Evolutionary conservation across 257 asterid genomes (phyloP).

Genomic region (Thymus mandschuricus): DNA sequence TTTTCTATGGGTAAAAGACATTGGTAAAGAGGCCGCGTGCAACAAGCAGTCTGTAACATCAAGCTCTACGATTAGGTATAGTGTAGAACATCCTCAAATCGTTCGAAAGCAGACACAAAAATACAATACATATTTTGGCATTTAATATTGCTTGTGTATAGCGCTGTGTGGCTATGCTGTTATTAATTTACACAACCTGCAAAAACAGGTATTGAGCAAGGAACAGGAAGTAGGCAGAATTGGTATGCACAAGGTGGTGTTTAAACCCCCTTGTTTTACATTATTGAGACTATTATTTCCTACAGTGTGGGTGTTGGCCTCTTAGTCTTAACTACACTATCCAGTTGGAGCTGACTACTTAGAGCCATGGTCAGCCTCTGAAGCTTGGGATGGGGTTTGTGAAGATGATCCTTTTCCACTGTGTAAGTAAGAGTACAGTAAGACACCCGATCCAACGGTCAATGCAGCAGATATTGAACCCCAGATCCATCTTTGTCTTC

Average conservation of each 20-base stretch:
- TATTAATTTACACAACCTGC: conserved; percentile 51
- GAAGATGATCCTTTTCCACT: conserved; percentile 58
- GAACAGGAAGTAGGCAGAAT: conserved; percentile 27
- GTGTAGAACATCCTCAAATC: not conserved
- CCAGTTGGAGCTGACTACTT: conserved; percentile 35
- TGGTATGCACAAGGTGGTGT: conserved; percentile 48
- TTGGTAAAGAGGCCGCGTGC: not conserved
- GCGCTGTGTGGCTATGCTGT: conserved; percentile 27
- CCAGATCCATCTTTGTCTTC: conserved; percentile 69
- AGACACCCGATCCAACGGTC: conserved; percentile 64
- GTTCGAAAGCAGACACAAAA: not conserved
- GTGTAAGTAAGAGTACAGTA: conserved; percentile 66
- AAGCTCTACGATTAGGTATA: not conserved
- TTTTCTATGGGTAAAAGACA: not conserved
- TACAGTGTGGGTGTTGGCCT: conserved; percentile 11
- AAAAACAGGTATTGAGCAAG: conserved; percentile 29
- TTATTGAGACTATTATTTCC: conserved; percentile 30
- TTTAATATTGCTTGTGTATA: conserved; percentile 34
- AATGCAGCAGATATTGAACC: conserved; percentile 73
- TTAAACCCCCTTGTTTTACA: conserved; percentile 36
- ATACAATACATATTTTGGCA: conserved; percentile 21
- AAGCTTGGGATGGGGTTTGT: conserved; percentile 34
- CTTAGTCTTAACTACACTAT: conserved; percentile 32
- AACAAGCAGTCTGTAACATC: not conserved
- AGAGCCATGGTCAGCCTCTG: conserved; percentile 37